Percentiles rank a stretch among this genome's conserved stretches.
phyloP scores from a whole-genome alignment of 148 eudicot genomes.

The Chenopodium formosanum region DNA sequence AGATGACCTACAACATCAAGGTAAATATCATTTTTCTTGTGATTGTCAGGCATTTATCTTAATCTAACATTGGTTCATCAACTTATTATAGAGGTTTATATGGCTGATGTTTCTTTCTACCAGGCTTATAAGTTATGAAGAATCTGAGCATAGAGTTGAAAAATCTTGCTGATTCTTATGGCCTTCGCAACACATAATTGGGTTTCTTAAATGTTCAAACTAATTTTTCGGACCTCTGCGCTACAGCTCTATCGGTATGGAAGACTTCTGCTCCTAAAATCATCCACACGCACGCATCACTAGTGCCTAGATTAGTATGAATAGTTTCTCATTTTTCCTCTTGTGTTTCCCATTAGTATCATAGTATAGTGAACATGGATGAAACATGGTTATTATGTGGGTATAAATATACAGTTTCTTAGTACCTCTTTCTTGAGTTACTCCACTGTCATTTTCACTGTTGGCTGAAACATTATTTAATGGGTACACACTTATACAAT shows the following conservation, averaged over 20 bases:
- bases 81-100: not conserved
- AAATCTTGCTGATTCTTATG: not conserved
- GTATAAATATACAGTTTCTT: not conserved
- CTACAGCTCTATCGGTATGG: conserved; percentile 17
- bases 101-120: conserved; percentile 3
- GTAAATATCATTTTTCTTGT: conserved; percentile 10
- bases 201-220: not conserved
- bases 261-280: conserved; percentile 14
- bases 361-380: not conserved
- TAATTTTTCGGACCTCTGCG: not conserved
- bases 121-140: conserved; percentile 5
- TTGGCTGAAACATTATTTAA: no score
- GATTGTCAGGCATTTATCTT: not conserved
- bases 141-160: not conserved
- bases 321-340: not conserved
- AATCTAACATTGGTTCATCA: not conserved
- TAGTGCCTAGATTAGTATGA: not conserved
- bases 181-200: conserved; percentile 5
- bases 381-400: not conserved
- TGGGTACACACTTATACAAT: no score
- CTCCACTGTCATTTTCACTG: not conserved
- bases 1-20: conserved; percentile 8
- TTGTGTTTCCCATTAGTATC: not conserved
- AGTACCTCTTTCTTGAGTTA: not conserved
- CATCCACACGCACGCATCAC: not conserved